phyloP scores from a whole-genome alignment of 2,329 filamentous ascomycete genomes.

The Dichotomopilus funicola region DNA sequence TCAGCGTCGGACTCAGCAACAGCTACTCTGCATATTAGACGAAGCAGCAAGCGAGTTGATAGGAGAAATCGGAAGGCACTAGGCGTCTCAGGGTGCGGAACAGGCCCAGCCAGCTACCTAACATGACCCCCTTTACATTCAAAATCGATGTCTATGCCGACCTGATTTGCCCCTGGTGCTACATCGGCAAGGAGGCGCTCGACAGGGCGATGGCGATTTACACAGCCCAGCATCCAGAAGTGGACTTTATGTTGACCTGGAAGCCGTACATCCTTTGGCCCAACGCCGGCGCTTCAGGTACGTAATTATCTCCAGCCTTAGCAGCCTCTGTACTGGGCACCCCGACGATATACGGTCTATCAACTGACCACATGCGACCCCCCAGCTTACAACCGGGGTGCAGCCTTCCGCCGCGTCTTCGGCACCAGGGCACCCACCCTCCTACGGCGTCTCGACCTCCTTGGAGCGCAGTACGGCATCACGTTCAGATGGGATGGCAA shows the following conservation, averaged over 20 bases:
- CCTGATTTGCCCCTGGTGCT: slow-evolving; percentile 47
- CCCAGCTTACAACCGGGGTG: slow-evolving; percentile 2
- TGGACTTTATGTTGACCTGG: slow-evolving; percentile 41
- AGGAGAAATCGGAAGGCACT: too few species aligned
- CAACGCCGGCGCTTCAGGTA: slow-evolving; percentile 25
- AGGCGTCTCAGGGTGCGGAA: too few species aligned
- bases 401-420: slow-evolving; percentile 26
- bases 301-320: neutral
- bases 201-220: slow-evolving; percentile 39
- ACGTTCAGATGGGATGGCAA: slow-evolving; percentile 35
- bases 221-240: slow-evolving; percentile 34
- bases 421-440: slow-evolving; percentile 25
- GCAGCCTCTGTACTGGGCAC: too few species aligned
- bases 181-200: slow-evolving; percentile 42
- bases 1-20: too few species aligned
- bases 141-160: slow-evolving; percentile 43
- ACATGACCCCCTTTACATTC: slow-evolving; percentile 12
- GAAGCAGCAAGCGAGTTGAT: too few species aligned
- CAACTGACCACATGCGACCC: neutral
- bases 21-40: too few species aligned
- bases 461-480: slow-evolving; percentile 34
- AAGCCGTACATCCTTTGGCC: slow-evolving; percentile 43
- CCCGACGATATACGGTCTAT: too few species aligned
- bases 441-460: slow-evolving; percentile 28
- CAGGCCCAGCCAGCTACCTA: neutral